Conservation (phyloP, 2,329 filamentous ascomycete species). For the Colletotrichum salicis region DNA sequence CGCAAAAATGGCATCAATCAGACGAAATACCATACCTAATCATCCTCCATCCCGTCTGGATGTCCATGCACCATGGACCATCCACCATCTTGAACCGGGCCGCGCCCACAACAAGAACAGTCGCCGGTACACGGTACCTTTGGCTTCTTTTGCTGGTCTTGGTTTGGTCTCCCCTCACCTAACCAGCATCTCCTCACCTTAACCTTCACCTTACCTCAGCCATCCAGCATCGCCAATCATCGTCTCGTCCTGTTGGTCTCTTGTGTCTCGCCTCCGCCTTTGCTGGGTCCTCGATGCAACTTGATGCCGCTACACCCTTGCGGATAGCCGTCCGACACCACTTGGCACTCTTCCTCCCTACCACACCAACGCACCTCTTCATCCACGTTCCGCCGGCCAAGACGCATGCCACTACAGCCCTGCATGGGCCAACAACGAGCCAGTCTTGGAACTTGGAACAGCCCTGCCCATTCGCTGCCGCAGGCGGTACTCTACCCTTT, state of each 20-base stretch:
- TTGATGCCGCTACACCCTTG: slow-evolving; percentile 34
- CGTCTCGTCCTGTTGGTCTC: slow-evolving; percentile 18
- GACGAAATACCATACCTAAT: slow-evolving; percentile 27
- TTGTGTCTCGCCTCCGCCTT: slow-evolving; percentile 28
- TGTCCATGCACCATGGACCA: slow-evolving; percentile 10
- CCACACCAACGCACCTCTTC: slow-evolving; percentile 7
- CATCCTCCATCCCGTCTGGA: slow-evolving; percentile 19
- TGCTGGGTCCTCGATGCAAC: slow-evolving; percentile 27
- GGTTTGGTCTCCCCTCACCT: not conserved
- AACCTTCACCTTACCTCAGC: slow-evolving; percentile 21
- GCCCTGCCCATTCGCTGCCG: slow-evolving; percentile 33
- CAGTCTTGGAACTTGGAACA: slow-evolving; percentile 34
- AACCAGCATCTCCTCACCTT: slow-evolving; percentile 3
- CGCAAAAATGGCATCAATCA: slow-evolving; percentile 33
- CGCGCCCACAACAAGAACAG: not conserved
- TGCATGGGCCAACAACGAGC: slow-evolving; percentile 33
- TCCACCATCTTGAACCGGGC: slow-evolving; percentile 9
- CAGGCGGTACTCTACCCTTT: slow-evolving; percentile 33
- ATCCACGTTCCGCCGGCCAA: slow-evolving; percentile 30
- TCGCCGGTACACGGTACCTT: slow-evolving; percentile 19
- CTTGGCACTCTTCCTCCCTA: slow-evolving; percentile 15
- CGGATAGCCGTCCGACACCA: slow-evolving; percentile 32
- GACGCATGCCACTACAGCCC: slow-evolving; percentile 34
- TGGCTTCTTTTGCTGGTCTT: not conserved
- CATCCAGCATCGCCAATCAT: not conserved